Base-by-base conservation (phyloP, 345 rosid species). In the Brassica incana region DNA sequence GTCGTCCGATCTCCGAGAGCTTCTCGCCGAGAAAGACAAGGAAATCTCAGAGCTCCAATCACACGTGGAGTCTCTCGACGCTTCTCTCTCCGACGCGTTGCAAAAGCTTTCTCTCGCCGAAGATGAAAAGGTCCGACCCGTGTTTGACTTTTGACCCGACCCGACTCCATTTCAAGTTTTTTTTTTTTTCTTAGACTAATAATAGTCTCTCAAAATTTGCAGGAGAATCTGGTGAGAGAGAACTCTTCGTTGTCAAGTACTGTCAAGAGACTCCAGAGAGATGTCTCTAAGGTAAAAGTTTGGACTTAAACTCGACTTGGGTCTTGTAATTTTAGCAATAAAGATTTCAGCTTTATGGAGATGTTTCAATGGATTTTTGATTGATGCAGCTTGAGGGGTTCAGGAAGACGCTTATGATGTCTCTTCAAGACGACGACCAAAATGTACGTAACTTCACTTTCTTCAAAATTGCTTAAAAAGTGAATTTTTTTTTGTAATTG, bases 201-300 rank as follows among this genome's bases (percentile, higher is more conserved):
- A 36, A 23, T 9, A 12, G 27, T 60, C 8, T 33, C 10, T 33
- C 10, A 6, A 50, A 77, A 5, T 61, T 72, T 73, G 68, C 78
- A 93, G 99, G 97, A 92, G 91, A 88, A 69, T 58, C 80, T 95
- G 86, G 69, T 87, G 75, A 86, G 70, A 75, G 95, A 91, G 75
- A 95, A 92, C 48, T 83, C 85, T 36, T 86, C 88, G 16, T 84
- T 95, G 69, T 72, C 88, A 45, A 84, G 67, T 80, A 86, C 89
- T 72, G 97, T 89, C 33, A 88, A 80, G 91, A 95, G 87, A 88
- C 97, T 95, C 9, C 97, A 88, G 65, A 91, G 97, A 87, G 99
- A 95, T 90, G 97, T 95, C 68, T 77, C 91, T 43, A 95, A 91
- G 94, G 99, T 90, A 6, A 29, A 29, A 60, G 32, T 8, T 71